phyloP scores from a whole-genome alignment of 176 grass and related monocot species.

The Phoenix roebelenii region DNA sequence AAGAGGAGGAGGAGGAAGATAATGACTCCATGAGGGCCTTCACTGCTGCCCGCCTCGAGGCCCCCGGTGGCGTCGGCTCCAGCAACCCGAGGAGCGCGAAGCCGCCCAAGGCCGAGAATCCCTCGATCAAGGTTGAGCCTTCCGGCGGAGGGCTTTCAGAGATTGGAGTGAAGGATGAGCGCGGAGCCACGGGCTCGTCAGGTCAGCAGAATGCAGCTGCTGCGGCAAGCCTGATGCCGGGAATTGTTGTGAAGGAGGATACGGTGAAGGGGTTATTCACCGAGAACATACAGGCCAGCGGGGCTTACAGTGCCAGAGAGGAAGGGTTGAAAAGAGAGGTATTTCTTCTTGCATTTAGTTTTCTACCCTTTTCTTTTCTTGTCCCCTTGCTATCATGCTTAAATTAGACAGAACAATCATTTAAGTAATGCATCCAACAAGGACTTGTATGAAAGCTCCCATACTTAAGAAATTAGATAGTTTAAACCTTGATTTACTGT shows the following conservation, averaged over 20 bases:
- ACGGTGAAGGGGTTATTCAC: slow-evolving; percentile 69
- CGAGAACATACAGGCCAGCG: slow-evolving; percentile 91
- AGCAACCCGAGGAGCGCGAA: slow-evolving; percentile 22
- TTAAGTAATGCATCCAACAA: no score
- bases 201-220: slow-evolving; percentile 14
- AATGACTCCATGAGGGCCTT: slow-evolving; percentile 41
- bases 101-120: slow-evolving; percentile 35
- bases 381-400: background rate
- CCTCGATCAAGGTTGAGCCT: slow-evolving; percentile 14
- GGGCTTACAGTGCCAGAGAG: slow-evolving; percentile 84
- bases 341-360: background rate
- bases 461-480: no score
- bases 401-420: no score
- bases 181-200: background rate
- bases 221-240: slow-evolving; percentile 11
- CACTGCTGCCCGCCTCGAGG: slow-evolving; percentile 32
- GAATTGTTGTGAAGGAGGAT: slow-evolving; percentile 41
- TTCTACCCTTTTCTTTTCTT: background rate
- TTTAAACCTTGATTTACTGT: no score
- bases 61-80: background rate
- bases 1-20: slow-evolving; percentile 26
- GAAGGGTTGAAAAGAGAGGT: slow-evolving; percentile 95
- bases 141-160: slow-evolving; percentile 8
- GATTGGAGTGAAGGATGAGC: slow-evolving; percentile 30
- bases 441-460: no score